Evolutionary conservation across 169 alveolate genomes (phyloP), one percentile per base, ranked within the genome.

Genomic region (Toxoplasma gondii): DNA sequence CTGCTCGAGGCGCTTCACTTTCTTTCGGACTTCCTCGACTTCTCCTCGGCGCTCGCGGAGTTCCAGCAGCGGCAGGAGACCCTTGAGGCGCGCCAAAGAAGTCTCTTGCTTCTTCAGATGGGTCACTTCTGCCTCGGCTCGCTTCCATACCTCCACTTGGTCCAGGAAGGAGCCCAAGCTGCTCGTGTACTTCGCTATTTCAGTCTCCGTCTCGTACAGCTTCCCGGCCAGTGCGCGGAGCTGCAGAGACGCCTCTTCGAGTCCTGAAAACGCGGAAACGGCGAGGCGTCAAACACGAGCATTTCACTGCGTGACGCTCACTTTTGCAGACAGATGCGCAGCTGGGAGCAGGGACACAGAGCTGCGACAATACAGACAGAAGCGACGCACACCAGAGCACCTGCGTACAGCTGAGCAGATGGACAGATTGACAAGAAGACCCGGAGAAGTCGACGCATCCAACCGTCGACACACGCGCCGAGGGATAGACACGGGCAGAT

Each of bases 141-240:
- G 17, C 53, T 29, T 2, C 90, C 90, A 82, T 24, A 41, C 67
- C n/a, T 5, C 34, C 90, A 41, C 67, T 19, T 22, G 38, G 54
- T 82, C 90, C 39, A 31, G 44, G 5, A 82, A 9, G 36, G 69
- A 67, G 34, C 69, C 38, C 67, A 82, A 38, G 38, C n/a, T 36
- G 41, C 41, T 36, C 24, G n/a, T 36, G 90, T 43, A 41, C 38
- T 36, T 22, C 67, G n/a, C 29, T 67, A 82, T 0, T 67, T 82
- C 90, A 16, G 34, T 44, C 90, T 44, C 67, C 90, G 90, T 29
- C 67, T 39, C 67, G 31, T 39, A 29, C 53, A 82, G 90, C 90
- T 43, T 38, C 67, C 16, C 90, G 24, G n/a, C 36, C n/a, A 82
- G 64, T n/a, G 38, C 41, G 17, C 41, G 38, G 5, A 82, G 90